phyloP scores from a whole-genome alignment of 2,329 filamentous ascomycete genomes.

The Exophiala sp. region DNA sequence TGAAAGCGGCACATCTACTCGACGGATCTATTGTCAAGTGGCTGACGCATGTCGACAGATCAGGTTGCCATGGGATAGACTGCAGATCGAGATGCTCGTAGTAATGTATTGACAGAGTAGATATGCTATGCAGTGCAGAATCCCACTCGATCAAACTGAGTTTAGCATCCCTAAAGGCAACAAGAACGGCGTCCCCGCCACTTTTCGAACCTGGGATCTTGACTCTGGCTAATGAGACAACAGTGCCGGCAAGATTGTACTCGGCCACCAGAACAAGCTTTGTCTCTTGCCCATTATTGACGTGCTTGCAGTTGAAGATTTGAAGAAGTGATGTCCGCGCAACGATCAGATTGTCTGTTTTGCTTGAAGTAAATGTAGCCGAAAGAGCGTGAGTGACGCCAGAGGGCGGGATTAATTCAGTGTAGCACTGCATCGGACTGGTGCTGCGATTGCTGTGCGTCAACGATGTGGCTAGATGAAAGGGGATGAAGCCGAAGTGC shows the following conservation, averaged over 20 bases:
- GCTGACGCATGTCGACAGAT: slow-evolving; percentile 69
- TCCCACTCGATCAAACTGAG: slow-evolving; percentile 94
- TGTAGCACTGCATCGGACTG: slow-evolving; percentile 87
- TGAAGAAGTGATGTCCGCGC: slow-evolving; percentile 90
- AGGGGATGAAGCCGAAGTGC: not conserved
- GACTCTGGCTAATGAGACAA: slow-evolving; percentile 75
- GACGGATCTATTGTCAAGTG: slow-evolving; percentile 82
- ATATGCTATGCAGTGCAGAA: slow-evolving; percentile 67
- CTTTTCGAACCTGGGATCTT: slow-evolving; percentile 66
- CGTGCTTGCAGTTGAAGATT: slow-evolving; percentile 69
- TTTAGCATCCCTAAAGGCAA: slow-evolving; percentile 86
- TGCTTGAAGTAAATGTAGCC: slow-evolving; percentile 68
- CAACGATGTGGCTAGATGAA: not conserved
- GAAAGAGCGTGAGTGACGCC: slow-evolving; percentile 84
- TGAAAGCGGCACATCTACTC: slow-evolving; percentile 87
- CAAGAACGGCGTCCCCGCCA: slow-evolving; percentile 73
- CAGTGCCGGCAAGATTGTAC: slow-evolving; percentile 73
- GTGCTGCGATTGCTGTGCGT: not conserved
- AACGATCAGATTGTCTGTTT: slow-evolving; percentile 78
- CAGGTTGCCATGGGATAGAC: slow-evolving; percentile 72
- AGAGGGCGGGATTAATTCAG: slow-evolving; percentile 87
- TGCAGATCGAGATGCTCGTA: slow-evolving; percentile 91
- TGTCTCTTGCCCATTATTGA: slow-evolving; percentile 51
- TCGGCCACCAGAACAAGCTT: slow-evolving; percentile 83
- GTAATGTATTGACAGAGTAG: slow-evolving; percentile 92